phyloP scores from a whole-genome alignment of 225 moss, liverwort and hornwort species.

The Sphagnum tenellum region DNA sequence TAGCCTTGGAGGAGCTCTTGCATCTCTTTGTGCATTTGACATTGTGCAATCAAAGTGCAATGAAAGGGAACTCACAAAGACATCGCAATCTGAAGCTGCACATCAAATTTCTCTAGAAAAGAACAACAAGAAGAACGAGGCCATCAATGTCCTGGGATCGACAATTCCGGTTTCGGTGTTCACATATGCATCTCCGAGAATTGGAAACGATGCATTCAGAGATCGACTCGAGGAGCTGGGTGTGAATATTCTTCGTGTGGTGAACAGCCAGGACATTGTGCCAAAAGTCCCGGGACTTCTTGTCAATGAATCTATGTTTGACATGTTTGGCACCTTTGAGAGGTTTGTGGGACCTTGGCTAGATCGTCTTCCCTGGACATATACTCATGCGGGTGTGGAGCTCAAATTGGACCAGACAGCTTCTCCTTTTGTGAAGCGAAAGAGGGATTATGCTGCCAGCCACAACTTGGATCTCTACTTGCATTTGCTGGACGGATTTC shows the following conservation, averaged over 20 bases:
- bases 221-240: constrained; percentile 37
- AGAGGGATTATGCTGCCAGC: constrained; percentile 13
- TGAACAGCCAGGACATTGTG: constrained; percentile 33
- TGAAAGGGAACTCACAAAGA: constrained; percentile 3
- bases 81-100: constrained; percentile 3
- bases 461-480: constrained; percentile 66
- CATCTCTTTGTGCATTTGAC: constrained; percentile 62
- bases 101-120: constrained; percentile 7
- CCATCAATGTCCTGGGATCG: neutral
- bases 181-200: constrained; percentile 51
- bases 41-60: constrained; percentile 41
- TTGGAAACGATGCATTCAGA: constrained; percentile 53
- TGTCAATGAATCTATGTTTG: constrained; percentile 10
- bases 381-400: constrained; percentile 47
- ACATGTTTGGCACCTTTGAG: constrained; percentile 4
- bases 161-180: constrained; percentile 50
- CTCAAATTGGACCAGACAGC: constrained; percentile 22
- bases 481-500: constrained; percentile 48
- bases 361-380: constrained; percentile 51
- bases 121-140: neutral
- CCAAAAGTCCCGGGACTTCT: constrained; percentile 45
- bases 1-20: constrained; percentile 63
- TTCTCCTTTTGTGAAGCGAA: constrained; percentile 23
- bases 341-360: constrained; percentile 17
- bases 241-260: constrained; percentile 45